Percentiles rank a stretch among this genome's conserved stretches.
phyloP scores from a whole-genome alignment of 73 alveolate genomes.

The Durusdinium trenchii region DNA sequence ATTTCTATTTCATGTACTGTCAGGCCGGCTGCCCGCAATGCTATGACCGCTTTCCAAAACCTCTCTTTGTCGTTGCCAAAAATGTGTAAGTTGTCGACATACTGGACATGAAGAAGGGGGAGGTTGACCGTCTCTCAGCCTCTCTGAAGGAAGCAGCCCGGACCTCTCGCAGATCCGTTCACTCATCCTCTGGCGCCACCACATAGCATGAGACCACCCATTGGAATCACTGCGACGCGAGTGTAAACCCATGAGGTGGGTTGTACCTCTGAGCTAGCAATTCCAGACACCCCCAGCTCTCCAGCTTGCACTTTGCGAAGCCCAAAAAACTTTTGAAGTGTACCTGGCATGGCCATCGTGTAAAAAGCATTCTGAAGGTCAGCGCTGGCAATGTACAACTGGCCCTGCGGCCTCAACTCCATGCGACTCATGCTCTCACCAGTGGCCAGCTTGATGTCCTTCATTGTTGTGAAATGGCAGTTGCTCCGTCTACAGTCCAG shows the following conservation, averaged over 20 bases:
- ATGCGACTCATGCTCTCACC: not conserved
- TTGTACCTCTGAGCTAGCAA: not conserved
- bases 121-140: not conserved
- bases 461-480: not conserved
- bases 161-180: not conserved
- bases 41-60: no score
- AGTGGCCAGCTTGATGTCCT: not conserved
- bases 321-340: not conserved
- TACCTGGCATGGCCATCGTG: not conserved
- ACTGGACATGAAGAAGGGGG: no score
- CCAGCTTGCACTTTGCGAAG: not conserved
- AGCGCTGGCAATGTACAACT: not conserved
- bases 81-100: not conserved
- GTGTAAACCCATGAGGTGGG: not conserved
- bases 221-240: not conserved
- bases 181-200: not conserved
- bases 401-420: not conserved
- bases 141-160: no score
- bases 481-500: not conserved
- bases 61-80: not conserved
- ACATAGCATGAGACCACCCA: not conserved
- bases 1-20: not conserved
- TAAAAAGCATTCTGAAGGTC: conserved; percentile 29
- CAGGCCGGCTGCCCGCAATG: not conserved
- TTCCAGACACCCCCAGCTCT: not conserved